Evolutionary conservation across 768 basidiomycete genomes (phyloP).

Genomic region (Leucocoprinus leucothites): DNA sequence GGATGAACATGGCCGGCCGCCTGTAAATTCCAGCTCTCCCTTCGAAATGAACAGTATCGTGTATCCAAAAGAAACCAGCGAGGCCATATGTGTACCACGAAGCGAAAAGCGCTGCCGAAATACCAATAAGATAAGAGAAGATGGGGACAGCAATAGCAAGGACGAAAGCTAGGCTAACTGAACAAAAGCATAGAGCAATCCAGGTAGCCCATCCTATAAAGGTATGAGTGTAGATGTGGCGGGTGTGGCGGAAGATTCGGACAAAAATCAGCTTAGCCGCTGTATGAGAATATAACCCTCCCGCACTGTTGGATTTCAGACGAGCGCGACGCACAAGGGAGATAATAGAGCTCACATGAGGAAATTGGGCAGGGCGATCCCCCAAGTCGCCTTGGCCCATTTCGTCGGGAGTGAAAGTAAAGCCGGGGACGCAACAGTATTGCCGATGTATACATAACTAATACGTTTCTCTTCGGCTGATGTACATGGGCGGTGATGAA

Average conservation of each 20-base stretch:
- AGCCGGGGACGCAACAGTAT: constrained; percentile 42
- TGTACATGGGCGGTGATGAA: background rate
- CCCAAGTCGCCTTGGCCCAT: constrained; percentile 51
- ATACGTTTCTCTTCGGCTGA: background rate
- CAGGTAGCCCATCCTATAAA: constrained; percentile 37
- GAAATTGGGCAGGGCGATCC: constrained; percentile 47
- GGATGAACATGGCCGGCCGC: constrained; percentile 27
- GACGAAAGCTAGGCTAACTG: constrained; percentile 40
- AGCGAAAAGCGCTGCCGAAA: constrained; percentile 51
- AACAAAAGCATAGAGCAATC: constrained; percentile 38
- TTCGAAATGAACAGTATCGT: constrained; percentile 42
- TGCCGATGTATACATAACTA: constrained; percentile 46
- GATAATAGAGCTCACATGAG: constrained; percentile 34
- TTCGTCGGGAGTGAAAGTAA: constrained; percentile 42
- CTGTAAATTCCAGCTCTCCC: constrained; percentile 32
- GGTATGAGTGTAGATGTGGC: constrained; percentile 50
- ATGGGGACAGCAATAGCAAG: constrained; percentile 51
- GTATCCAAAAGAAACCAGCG: constrained; percentile 52
- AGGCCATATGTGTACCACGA: constrained; percentile 59
- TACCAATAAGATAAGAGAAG: constrained; percentile 51
- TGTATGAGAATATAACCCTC: constrained; percentile 46
- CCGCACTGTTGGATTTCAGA: constrained; percentile 29
- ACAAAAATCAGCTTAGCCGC: constrained; percentile 54
- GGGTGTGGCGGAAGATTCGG: constrained; percentile 44
- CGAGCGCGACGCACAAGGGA: background rate